Evolutionary conservation across 129 eudicot species (phyloP), one percentile per base, ranked within the genome.

Genomic region (Escallonia rubra): DNA sequence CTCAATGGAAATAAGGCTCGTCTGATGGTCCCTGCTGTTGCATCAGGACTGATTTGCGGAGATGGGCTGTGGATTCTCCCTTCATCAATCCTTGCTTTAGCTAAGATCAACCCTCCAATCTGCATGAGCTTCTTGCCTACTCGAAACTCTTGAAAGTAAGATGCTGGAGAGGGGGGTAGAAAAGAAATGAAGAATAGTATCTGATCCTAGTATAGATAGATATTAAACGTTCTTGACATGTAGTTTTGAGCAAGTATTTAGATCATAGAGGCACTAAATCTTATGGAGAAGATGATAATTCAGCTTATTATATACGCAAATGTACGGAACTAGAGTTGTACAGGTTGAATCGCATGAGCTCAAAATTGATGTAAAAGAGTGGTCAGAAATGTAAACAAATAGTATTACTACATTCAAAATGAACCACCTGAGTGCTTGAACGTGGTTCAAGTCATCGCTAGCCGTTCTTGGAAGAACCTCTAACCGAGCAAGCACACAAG

Each of bases 61-160:
- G 97, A 91, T 54, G 97, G 97, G 1, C 56, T 91, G 43, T 91
- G 96, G 97, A 85, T 83, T 77, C 81, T 91, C 13, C 97, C 97
- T 4, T 79, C 96, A 10, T 81, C 90, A 0, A 38, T 91, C 7
- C 96, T 91, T 63, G 96, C 97, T 10, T 73, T 88, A 66, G 83
- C 77, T 12, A 86, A 78, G 67, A 56, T 91, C 15, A 79, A 65
- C 3, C 96, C 97, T 50, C 96, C 97, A 0, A 91, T 91, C 10
- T 91, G 97, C 63, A 91, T 88, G 97, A 86, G 3, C 54, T 91
- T 91, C 63, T 69, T 71, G 78, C 62, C 93, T 44, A 42, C 72
- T 39, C 68, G 46, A 56, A 66, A 10, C 13, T 54, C 59, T 14
- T 69, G 64, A 80, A 52, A 44, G 43, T 8, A 23, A 12, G 41